Conservation (phyloP, 2,329 filamentous ascomycete species). For the Apiospora kogelbergensis region DNA sequence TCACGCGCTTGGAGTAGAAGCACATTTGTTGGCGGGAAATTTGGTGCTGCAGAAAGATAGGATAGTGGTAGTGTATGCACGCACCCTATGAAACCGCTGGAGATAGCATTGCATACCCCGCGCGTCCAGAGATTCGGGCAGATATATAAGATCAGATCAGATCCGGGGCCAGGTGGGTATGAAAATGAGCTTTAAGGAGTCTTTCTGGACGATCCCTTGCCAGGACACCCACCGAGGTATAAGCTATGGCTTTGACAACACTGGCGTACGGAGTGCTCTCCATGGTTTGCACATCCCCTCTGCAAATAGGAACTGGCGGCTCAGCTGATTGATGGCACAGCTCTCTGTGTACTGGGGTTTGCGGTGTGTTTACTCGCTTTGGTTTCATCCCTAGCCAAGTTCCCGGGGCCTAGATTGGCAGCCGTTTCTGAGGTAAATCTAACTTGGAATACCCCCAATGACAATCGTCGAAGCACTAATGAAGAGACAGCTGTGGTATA, state of each 20-base stretch:
- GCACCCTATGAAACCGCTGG: background rate
- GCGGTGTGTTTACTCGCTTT: constrained; percentile 15
- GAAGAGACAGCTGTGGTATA: constrained; percentile 18
- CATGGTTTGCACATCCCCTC: background rate
- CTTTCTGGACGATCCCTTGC: background rate
- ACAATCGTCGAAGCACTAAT: background rate
- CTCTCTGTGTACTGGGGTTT: constrained; percentile 9
- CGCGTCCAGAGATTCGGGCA: background rate
- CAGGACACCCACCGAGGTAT: background rate
- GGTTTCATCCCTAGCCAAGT: constrained; percentile 23
- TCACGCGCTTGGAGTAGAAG: background rate
- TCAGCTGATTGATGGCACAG: background rate
- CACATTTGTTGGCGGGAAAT: background rate
- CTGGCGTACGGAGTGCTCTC: background rate
- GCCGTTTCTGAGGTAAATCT: constrained; percentile 18
- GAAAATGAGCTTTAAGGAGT: background rate
- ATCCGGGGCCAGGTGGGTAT: background rate
- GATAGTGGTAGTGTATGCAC: background rate
- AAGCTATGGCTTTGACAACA: background rate
- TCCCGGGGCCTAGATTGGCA: constrained; percentile 20
- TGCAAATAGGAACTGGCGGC: background rate
- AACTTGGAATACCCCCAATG: background rate
- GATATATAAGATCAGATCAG: background rate
- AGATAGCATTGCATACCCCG: background rate
- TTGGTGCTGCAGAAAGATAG: background rate